Evolutionary conservation across 371 early-diverging fungal genomes (phyloP), one percentile per base, ranked within the genome.

Genomic region (Cokeromyces recurvatus): DNA sequence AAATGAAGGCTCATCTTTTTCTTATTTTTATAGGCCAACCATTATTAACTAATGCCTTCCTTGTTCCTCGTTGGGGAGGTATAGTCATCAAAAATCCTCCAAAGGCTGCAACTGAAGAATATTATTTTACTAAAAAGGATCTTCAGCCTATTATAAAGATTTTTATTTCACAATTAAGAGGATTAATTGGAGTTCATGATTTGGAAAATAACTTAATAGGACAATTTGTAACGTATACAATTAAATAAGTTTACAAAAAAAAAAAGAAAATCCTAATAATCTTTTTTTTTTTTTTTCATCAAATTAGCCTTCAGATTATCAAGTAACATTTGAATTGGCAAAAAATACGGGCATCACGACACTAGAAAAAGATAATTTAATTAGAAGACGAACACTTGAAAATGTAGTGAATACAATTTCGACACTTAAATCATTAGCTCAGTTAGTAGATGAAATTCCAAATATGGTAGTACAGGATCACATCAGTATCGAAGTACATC

Each of bases 21-120:
- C 11, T 5, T 29, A 40, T 19, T 15, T 38, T 3, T 22, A 6
- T 36, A 58, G 72, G 55, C 17, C 60, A 68, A 23, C 63, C 68
- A 2, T 45, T 69, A 6, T 48, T 58, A 14, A 79, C 77, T 40
- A 92, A 91, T 53, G 86, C 91, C 0, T 97, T 95, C 50, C 48
- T 91, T 21, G 84, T 95, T 29, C 92, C 94, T 34, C 87, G 87
- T 15, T 97, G 95, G 95, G 97, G 97, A 12, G 96, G 95, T 15
- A 74, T 95, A 25, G 69, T 77, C 0, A 84, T 97, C 32, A 60
- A 70, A 12, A 95, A 95, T 32, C 63, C 68, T 16, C 69, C 70
- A 1, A 48, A 38, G 2, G 27, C 39, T 32, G 34, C 49, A 24
- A 25, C 39, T 37, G 32, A 24, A 11, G 50, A 60, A 46, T 49